Conservation (phyloP, 192 early-diverging fungal genomes). For the Gryganskiella cystojenkinii region DNA sequence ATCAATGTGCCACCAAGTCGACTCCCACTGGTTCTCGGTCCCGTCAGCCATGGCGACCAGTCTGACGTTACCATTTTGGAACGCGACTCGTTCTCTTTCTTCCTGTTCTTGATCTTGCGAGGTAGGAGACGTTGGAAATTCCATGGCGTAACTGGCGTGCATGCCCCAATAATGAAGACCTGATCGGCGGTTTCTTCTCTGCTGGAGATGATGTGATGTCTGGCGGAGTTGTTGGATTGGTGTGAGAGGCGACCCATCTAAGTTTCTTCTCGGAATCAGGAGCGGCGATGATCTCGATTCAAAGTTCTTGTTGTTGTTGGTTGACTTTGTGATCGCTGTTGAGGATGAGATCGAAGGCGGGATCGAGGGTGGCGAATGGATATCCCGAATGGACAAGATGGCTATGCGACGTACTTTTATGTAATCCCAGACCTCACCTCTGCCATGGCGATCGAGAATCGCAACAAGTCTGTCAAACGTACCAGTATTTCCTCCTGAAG, state of each 20-base stretch:
- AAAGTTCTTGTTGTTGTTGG: too few species aligned
- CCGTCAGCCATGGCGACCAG: constrained; percentile 32
- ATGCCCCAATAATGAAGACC: constrained; percentile 39
- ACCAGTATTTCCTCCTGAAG: too few species aligned
- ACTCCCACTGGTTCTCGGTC: constrained; percentile 18
- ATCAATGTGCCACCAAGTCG: constrained; percentile 19
- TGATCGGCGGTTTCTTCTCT: background rate
- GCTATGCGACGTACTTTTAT: background rate
- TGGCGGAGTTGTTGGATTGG: background rate
- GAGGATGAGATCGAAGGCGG: too few species aligned
- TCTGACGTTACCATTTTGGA: constrained; percentile 18
- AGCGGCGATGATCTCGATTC: background rate
- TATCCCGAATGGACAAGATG: background rate
- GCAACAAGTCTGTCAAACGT: constrained; percentile 32
- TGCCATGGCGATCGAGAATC: constrained; percentile 3
- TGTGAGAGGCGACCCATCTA: too few species aligned
- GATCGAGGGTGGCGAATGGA: too few species aligned
- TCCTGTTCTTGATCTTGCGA: background rate
- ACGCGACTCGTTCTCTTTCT: background rate
- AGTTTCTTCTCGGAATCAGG: too few species aligned
- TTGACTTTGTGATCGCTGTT: too few species aligned
- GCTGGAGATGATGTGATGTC: background rate
- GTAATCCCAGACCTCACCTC: constrained; percentile 42
- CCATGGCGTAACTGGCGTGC: constrained; percentile 20
- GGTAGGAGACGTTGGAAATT: constrained; percentile 8